These are phyloP conservation scores for Umbelopsis sp. DNA, from an alignment of 192 early-diverging fungal species.

Conservation along the genomic window DNA sequence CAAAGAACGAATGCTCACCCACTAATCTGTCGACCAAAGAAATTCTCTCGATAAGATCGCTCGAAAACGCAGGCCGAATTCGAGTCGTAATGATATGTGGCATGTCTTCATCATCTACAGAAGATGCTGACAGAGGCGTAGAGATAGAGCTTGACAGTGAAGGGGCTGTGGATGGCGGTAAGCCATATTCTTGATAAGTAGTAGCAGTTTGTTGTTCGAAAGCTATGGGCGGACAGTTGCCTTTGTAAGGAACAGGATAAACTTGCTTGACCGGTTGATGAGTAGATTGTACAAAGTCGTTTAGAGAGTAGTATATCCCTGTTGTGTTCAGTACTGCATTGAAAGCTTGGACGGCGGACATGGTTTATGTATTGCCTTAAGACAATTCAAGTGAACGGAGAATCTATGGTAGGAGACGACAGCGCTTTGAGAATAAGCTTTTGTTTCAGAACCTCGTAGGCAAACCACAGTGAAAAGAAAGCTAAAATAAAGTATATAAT, in stretches of 20 bases:
- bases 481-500: background rate
- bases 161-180: background rate
- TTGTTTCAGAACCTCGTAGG: too few relatives aligned
- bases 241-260: background rate
- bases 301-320: background rate
- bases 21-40: slow-evolving; percentile 15
- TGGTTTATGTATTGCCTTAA: background rate
- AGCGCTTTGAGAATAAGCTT: too few relatives aligned
- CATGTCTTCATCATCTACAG: slow-evolving; percentile 1
- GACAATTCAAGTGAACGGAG: slow-evolving; percentile 3
- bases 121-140: background rate
- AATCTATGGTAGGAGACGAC: background rate
- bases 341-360: background rate
- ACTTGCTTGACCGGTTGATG: background rate
- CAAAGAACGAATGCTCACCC: slow-evolving; percentile 2
- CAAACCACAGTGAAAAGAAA: background rate
- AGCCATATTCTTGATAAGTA: background rate
- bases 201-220: background rate
- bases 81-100: background rate
- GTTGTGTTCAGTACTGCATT: background rate
- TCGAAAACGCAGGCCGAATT: background rate
- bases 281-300: background rate
- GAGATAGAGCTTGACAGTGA: slow-evolving; percentile 4
- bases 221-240: too few relatives aligned
- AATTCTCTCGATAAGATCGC: slow-evolving; percentile 1